These are phyloP conservation scores for Phlegmacium glaucopus DNA, from an alignment of 768 basidiomycete species.

Conservation along the genomic window DNA sequence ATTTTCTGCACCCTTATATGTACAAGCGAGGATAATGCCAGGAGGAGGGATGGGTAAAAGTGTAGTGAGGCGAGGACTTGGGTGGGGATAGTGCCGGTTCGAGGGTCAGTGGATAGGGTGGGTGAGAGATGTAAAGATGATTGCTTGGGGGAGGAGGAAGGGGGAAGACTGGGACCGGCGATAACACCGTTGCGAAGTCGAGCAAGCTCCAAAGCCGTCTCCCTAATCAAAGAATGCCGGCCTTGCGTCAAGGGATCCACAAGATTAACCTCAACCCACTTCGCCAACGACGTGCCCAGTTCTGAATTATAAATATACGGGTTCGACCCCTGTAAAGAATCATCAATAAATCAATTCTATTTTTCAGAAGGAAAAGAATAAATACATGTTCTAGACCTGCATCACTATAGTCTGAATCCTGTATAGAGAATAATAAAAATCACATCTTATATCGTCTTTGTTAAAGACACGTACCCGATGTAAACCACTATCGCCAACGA, in stretches of 20 bases:
- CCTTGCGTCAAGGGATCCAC: slow-evolving; percentile 47
- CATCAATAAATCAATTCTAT: neutral
- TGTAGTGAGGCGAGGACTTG: slow-evolving; percentile 40
- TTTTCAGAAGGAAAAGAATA: slow-evolving; percentile 1
- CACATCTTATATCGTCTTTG: neutral
- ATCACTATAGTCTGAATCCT: neutral
- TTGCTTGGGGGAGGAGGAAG: too few species aligned
- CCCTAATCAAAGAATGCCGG: slow-evolving; percentile 41
- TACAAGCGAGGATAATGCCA: slow-evolving; percentile 36
- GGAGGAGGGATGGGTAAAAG: slow-evolving; percentile 37
- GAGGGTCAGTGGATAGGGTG: slow-evolving; percentile 1
- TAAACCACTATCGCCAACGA: slow-evolving; percentile 47
- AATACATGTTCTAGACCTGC: slow-evolving; percentile 1
- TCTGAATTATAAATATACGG: neutral
- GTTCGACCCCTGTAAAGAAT: slow-evolving; percentile 8
- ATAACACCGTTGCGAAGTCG: slow-evolving; percentile 4
- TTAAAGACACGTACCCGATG: slow-evolving; percentile 20
- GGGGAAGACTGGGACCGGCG: neutral
- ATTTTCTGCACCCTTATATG: slow-evolving; percentile 46
- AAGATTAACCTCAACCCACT: slow-evolving; percentile 42
- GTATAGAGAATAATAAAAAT: neutral
- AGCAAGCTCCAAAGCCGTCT: slow-evolving; percentile 29
- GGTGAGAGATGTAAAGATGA: neutral
- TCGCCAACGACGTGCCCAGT: slow-evolving; percentile 27
- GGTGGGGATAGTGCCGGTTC: slow-evolving; percentile 22